Evolutionary conservation across 1,284 basidiomycete genomes (phyloP).

Genomic region (Coniferiporia sulphurascens): DNA sequence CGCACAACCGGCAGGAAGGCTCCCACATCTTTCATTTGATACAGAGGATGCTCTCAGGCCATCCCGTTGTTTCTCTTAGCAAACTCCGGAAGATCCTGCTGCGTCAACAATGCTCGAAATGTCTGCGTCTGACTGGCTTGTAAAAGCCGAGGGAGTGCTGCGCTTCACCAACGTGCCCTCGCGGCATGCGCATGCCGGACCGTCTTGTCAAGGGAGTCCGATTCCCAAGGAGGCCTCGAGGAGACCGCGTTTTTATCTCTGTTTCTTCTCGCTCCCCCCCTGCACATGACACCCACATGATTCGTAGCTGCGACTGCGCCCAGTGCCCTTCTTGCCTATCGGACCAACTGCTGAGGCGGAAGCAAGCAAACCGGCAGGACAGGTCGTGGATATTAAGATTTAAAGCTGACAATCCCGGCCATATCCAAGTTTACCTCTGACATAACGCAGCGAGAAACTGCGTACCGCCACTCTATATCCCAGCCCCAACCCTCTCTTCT

Average conservation of each 20-base stretch:
- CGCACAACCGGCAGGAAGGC: too few species aligned
- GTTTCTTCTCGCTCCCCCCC: not conserved
- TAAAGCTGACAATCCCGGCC: not conserved
- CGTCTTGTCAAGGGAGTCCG: not conserved
- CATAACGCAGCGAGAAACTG: not conserved
- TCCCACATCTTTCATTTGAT: not conserved
- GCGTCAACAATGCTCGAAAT: not conserved
- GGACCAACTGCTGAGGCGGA: not conserved
- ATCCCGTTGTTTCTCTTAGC: not conserved
- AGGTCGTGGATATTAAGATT: not conserved
- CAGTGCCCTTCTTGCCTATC: not conserved
- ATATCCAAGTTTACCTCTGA: not conserved
- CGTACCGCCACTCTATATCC: not conserved
- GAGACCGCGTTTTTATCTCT: not conserved
- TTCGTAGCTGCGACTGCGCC: not conserved
- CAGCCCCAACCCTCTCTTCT: not conserved
- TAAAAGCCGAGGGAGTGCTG: not conserved
- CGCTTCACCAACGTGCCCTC: not conserved
- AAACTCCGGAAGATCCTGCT: not conserved
- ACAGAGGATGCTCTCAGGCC: not conserved
- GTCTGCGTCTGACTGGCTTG: not conserved
- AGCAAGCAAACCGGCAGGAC: not conserved
- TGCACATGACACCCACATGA: not conserved
- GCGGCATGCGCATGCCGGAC: not conserved
- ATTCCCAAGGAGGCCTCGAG: not conserved